Evolutionary conservation across 1,139 yeast species (phyloP).

Genomic region (Wickerhamomyces sp.): DNA sequence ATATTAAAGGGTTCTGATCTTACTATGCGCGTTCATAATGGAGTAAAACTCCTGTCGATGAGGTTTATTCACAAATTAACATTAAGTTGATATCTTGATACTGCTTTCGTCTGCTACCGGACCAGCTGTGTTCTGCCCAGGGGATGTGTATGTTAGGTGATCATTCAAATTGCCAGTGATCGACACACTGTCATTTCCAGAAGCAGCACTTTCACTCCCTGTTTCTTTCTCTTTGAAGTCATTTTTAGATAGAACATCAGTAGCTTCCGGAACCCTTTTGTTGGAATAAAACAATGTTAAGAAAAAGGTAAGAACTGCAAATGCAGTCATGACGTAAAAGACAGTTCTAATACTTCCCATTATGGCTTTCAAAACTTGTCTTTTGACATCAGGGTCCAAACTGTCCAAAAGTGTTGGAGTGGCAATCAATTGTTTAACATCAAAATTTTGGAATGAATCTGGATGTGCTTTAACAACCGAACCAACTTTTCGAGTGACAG

Average conservation of each 20-base stretch:
- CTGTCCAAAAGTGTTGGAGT: slow-evolving; percentile 1
- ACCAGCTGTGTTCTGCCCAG: too few relatives aligned
- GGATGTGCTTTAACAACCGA: slow-evolving; percentile 2
- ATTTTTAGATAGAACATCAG: slow-evolving; percentile 11
- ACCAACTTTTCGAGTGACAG: slow-evolving; percentile 26
- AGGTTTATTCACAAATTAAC: too few relatives aligned
- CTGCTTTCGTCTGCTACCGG: too few relatives aligned
- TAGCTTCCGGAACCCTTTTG: slow-evolving; percentile 32
- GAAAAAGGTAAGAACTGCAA: slow-evolving; percentile 30
- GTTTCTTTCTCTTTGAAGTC: slow-evolving; percentile 8
- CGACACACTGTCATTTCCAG: background rate
- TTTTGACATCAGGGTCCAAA: slow-evolving; percentile 1
- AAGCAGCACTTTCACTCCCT: background rate
- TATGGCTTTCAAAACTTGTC: slow-evolving; percentile 15
- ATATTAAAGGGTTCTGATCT: too few relatives aligned
- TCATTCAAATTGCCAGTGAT: too few relatives aligned
- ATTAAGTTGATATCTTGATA: too few relatives aligned
- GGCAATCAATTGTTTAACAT: background rate
- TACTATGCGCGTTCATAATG: too few relatives aligned
- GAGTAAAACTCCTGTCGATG: too few relatives aligned
- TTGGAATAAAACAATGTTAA: slow-evolving; percentile 34
- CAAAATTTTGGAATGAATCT: slow-evolving; percentile 3
- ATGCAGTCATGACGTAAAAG: slow-evolving; percentile 37
- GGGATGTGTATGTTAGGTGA: too few relatives aligned
- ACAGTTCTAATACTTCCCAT: slow-evolving; percentile 38